Evolutionary conservation across 805 yeast species (phyloP).

Genomic region (Metschnikowia peoriensis): DNA sequence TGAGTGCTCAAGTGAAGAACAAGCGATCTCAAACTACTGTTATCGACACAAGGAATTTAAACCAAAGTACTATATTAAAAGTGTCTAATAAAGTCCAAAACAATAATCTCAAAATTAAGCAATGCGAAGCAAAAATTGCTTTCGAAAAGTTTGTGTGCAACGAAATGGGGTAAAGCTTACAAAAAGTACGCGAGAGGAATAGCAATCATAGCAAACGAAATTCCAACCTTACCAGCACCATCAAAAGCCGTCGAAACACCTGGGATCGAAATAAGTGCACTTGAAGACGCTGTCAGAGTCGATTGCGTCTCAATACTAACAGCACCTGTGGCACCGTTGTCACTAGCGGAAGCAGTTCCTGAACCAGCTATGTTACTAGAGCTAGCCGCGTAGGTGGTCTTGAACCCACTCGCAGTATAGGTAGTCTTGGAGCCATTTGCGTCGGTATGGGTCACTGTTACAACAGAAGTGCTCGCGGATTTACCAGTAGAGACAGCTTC

Average conservation of each 20-base stretch:
- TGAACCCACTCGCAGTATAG: not conserved
- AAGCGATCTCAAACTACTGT: no score
- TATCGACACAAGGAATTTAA: no score
- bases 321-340: constrained; percentile 19
- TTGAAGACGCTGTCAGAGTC: not conserved
- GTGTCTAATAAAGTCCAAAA: no score
- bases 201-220: constrained; percentile 30
- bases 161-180: constrained; percentile 17
- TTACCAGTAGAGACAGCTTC: constrained; percentile 10
- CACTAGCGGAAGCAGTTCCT: not conserved
- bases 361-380: constrained; percentile 5
- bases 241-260: constrained; percentile 16
- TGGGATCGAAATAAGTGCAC: not conserved
- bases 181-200: constrained; percentile 37
- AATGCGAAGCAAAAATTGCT: no score
- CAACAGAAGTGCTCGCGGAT: constrained; percentile 4
- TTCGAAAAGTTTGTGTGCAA: not conserved
- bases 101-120: no score
- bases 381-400: not conserved
- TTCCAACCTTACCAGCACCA: constrained; percentile 22
- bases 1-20: no score
- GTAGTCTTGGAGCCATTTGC: not conserved
- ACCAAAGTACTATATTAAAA: no score
- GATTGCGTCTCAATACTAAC: constrained; percentile 32
- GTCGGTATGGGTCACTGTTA: not conserved